Percentiles rank a stretch among this genome's conserved stretches.
These are phyloP conservation scores for Apiotrichum siamense DNA, from an alignment of 1,284 basidiomycete species.

Conservation along the genomic window DNA sequence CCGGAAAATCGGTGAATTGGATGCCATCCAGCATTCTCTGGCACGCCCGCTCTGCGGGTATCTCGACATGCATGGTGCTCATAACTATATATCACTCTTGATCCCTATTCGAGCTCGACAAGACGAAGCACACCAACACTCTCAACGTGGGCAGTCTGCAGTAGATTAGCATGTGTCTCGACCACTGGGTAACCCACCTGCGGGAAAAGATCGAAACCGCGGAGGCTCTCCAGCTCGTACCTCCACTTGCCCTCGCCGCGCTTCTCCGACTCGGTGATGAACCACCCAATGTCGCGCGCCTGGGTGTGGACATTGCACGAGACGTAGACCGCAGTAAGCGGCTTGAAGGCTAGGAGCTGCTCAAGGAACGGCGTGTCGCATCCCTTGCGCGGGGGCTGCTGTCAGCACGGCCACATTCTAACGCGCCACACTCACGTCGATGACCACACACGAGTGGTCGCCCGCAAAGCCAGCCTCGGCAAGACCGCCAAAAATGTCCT, in stretches of 20 bases:
- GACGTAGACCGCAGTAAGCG: conserved; percentile 74
- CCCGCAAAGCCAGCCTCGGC: conserved; percentile 37
- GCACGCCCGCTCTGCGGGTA: background rate
- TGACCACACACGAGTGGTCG: conserved; percentile 38
- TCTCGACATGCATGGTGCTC: conserved; percentile 1
- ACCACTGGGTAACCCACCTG: conserved; percentile 34
- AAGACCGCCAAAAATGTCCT: conserved; percentile 52
- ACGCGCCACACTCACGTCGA: conserved; percentile 40
- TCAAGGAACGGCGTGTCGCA: conserved; percentile 75
- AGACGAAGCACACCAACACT: conserved; percentile 61
- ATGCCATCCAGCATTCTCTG: background rate
- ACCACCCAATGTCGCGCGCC: conserved; percentile 29
- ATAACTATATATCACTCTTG: background rate
- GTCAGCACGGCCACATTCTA: background rate
- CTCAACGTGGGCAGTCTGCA: conserved; percentile 27
- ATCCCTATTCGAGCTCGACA: conserved; percentile 14
- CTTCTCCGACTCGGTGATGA: conserved; percentile 19
- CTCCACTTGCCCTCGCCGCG: conserved; percentile 22
- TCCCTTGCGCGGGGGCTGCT: conserved; percentile 81
- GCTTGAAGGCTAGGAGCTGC: conserved; percentile 68
- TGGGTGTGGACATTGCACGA: conserved; percentile 74
- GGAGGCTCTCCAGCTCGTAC: conserved; percentile 64
- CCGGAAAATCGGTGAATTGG: background rate
- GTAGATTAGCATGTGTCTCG: background rate
- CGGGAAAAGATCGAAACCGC: conserved; percentile 87